Evolutionary conservation across 331 rosid species (phyloP), one percentile per base, ranked within the genome.

Genomic region (Quercus phellos): DNA sequence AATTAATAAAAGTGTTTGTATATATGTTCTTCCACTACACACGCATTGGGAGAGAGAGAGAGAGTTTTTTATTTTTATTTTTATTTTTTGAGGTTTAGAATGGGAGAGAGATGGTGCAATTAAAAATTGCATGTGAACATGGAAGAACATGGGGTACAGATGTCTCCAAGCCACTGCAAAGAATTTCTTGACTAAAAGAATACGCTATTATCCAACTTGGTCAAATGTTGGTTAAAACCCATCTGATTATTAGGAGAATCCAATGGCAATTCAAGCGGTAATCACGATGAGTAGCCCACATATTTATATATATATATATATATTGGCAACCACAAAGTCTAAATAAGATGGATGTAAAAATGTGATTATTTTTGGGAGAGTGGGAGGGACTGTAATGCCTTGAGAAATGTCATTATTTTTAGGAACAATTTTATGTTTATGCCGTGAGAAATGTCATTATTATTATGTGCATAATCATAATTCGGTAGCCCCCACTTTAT

Each of bases 131-230:
- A 51, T 53, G 38, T 64, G 80, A 88, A 84, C 88, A 67, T 88
- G 85, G 32, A 72, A 74, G 85, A 85, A 85, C 91, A 85, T 85
- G 91, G 90, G 74, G 32, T 80, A 78, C 87, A 87, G 91, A 64
- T 84, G 81, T 87, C 79, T 78, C 81, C 84, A 64, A 74, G 68
- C 38, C 74, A 79, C 29, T 42, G 60, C 72, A 27, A 58, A 56
- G 75, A 81, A 76, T 73, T 64, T 13, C 54, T 81, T 18, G 74
- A 78, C 77, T 13, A 18, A 27, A 74, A 70, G 78, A 74, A 70
- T 78, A 78, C 77, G 46, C 1, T 6, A 32, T 13, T 43, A 74
- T 50, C 13, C 67, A 77, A 26, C n/a, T 74, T 76, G 87, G 89
- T 86, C 86, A 89, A 85, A 89, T 75, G 83, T 85, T 82, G 74